Conservation (phyloP, 202 grass and related monocot species). For the Cymbopogon flexuosus region DNA sequence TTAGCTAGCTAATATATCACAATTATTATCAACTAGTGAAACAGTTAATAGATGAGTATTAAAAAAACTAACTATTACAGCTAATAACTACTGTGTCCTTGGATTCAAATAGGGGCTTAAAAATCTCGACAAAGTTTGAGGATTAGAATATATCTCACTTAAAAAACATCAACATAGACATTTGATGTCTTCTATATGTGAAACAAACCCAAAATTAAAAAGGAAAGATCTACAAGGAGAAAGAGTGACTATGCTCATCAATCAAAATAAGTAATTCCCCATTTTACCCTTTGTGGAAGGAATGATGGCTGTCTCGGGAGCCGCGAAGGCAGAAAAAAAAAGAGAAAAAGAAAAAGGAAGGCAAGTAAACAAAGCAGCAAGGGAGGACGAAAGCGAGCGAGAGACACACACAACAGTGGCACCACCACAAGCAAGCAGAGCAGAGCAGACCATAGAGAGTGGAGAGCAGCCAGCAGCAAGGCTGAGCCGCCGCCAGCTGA, state of each 20-base stretch:
- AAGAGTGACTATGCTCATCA: background rate
- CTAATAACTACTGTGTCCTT: too few species aligned
- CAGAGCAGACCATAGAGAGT: background rate
- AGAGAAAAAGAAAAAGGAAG: background rate
- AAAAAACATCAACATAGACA: too few species aligned
- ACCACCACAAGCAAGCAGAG: background rate
- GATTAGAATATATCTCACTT: too few species aligned
- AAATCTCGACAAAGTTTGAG: too few species aligned
- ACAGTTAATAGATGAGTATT: too few species aligned
- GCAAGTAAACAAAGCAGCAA: slow-evolving; percentile 23
- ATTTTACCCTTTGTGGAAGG: slow-evolving; percentile 50
- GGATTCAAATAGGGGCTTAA: too few species aligned
- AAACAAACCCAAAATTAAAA: too few species aligned
- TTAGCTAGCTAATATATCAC: too few species aligned
- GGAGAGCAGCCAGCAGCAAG: background rate
- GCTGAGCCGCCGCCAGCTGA: background rate
- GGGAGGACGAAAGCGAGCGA: slow-evolving; percentile 18
- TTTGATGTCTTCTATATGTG: too few species aligned
- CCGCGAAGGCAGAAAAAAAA: slow-evolving; percentile 14
- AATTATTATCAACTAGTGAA: too few species aligned
- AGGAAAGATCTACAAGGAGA: too few species aligned
- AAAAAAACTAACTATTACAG: too few species aligned
- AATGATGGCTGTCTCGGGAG: slow-evolving; percentile 53
- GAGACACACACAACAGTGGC: background rate
- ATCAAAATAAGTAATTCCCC: slow-evolving; percentile 1